Percentiles rank a stretch among this genome's conserved stretches.
Evolutionary conservation across 176 grass and related monocot genomes (phyloP).

Genomic region (Avena eriantha): DNA sequence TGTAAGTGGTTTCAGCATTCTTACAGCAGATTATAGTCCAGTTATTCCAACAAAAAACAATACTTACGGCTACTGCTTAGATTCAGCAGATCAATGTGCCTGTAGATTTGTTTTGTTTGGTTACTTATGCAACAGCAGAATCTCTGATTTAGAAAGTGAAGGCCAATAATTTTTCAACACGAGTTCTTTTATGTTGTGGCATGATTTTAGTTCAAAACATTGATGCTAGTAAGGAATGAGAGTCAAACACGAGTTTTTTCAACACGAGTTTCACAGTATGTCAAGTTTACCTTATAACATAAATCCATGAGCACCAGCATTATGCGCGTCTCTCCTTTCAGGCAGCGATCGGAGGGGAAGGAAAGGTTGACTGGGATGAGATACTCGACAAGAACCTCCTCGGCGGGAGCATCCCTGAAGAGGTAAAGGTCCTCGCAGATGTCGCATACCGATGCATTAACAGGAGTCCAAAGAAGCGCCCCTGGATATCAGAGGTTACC

Average conservation of each 20-base stretch:
- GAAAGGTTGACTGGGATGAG: conserved; percentile 82
- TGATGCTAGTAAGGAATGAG: no score
- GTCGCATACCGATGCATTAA: conserved; percentile 78
- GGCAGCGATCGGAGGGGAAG: conserved; percentile 83
- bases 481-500: conserved; percentile 80
- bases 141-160: no score
- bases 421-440: conserved; percentile 79
- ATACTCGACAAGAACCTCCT: conserved; percentile 86
- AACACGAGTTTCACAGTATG: neutral
- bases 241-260: no score
- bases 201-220: no score
- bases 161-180: no score
- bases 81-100: neutral
- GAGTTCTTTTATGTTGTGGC: no score
- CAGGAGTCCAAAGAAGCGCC: conserved; percentile 82
- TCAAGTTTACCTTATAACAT: conserved; percentile 9
- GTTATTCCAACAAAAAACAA: neutral
- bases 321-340: conserved; percentile 40
- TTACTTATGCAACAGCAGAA: no score
- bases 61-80: neutral
- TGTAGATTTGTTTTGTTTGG: neutral
- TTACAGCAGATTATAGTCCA: neutral
- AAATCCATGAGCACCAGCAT: neutral
- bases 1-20: conserved; percentile 58
- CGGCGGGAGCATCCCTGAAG: conserved; percentile 56